Percentiles rank a stretch among this genome's conserved stretches.
Evolutionary conservation across 129 eudicot genomes (phyloP).

Genomic region (Deinandra increscens): DNA sequence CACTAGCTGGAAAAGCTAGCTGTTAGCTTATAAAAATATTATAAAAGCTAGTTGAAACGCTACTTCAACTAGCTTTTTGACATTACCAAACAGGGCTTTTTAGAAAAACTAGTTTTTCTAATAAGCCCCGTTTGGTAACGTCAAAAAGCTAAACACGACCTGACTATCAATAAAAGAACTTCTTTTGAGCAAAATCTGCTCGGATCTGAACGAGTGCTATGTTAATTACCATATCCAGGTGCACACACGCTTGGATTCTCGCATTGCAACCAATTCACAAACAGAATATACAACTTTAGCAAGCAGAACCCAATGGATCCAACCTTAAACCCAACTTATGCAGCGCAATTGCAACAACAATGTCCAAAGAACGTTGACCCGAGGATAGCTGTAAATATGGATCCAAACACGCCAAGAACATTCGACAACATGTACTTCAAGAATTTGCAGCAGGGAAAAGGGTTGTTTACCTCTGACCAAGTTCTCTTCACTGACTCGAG

Average conservation of each 20-base stretch:
- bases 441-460: slow-evolving; percentile 64
- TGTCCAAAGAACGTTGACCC: slow-evolving; percentile 82
- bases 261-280: slow-evolving; percentile 68
- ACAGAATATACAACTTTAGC: slow-evolving; percentile 70
- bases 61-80: too few species aligned
- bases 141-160: too few species aligned
- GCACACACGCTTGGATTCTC: slow-evolving; percentile 91
- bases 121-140: too few species aligned
- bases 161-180: neutral
- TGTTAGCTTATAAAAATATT: too few species aligned
- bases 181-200: neutral
- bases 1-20: too few species aligned
- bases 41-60: too few species aligned
- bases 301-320: slow-evolving; percentile 57
- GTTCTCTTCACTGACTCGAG: slow-evolving; percentile 64
- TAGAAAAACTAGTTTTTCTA: too few species aligned
- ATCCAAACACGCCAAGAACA: slow-evolving; percentile 60
- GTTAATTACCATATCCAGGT: slow-evolving; percentile 38
- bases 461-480: slow-evolving; percentile 82
- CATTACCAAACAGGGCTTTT: too few species aligned
- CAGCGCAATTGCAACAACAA: slow-evolving; percentile 49
- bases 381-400: slow-evolving; percentile 66
- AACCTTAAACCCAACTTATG: slow-evolving; percentile 54
- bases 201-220: slow-evolving; percentile 1
- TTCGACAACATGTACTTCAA: slow-evolving; percentile 70